Evolutionary conservation across 2,329 filamentous ascomycete species (phyloP), one percentile per base, ranked within the genome.

Genomic region (Mycosphaerelloides madeirae): DNA sequence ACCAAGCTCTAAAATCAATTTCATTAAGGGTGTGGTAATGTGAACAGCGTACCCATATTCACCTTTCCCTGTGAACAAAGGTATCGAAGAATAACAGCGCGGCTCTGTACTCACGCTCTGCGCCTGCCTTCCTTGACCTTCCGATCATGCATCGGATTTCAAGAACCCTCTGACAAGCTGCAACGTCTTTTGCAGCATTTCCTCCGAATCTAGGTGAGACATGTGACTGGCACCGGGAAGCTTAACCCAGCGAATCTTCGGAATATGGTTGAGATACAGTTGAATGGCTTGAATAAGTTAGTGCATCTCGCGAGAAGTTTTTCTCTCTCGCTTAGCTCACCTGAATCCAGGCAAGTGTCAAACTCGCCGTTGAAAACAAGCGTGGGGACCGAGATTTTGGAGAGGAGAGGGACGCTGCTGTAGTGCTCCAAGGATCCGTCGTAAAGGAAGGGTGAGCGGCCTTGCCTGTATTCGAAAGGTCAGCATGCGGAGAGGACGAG

Each of bases 321-420:
- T 25, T 9, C 9, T 25, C 22, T 25, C 22, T 25, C 22, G 22
- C 22, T 25, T 25, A 6, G 9, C 22, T 25, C 22, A 25, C 22
- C 22, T 9, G 22, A 25, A 28, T 45, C n/a, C 31, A 28, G 19
- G 15, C 31, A 18, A 3, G 40, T 42, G 14, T 42, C 40, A 16
- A 33, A 45, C 32, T 45, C 43, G 3, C 43, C 43, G 31, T 45
- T 45, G 43, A 39, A 45, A 13, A 45, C 19, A 4, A 45, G 36
- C 16, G 43, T 41, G n/a, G 43, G 25, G 5, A 31, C 43, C 13
- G 20, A 22, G 29, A 45, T 45, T 11, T 41, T 45, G 8, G 3
- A 19, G 6, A 45, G 37, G 3, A 33, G 29, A 3, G 36, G 25
- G 11, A 31, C 41, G 14, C 28, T 25, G 14, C 20, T 33, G 16